Conservation (phyloP, 2,329 filamentous ascomycete genomes). For the Scedosporium minutisporum region DNA sequence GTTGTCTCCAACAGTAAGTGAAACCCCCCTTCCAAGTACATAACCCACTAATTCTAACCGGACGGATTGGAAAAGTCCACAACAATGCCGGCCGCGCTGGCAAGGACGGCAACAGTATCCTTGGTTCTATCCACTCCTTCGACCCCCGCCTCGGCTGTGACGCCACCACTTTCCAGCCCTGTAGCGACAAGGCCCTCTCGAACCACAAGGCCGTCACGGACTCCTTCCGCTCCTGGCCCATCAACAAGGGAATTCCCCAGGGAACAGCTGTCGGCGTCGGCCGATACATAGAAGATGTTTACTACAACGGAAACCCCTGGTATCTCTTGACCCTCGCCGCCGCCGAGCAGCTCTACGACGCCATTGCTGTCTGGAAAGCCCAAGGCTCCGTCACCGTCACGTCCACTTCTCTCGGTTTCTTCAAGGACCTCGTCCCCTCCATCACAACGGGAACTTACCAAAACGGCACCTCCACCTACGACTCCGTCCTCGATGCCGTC, state of each 20-base stretch:
- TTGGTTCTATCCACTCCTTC: constrained; percentile 58
- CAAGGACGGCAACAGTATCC: constrained; percentile 62
- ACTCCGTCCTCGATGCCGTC: constrained; percentile 45
- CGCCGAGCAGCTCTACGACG: constrained; percentile 72
- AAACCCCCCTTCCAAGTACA: neutral
- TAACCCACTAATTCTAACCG: neutral
- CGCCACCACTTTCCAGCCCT: constrained; percentile 67
- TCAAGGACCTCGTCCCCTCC: constrained; percentile 52
- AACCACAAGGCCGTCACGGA: constrained; percentile 71
- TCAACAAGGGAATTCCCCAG: constrained; percentile 56
- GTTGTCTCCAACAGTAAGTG: constrained; percentile 54
- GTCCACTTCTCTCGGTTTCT: constrained; percentile 58
- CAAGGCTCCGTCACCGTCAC: constrained; percentile 56
- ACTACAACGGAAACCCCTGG: constrained; percentile 76
- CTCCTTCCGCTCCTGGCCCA: constrained; percentile 60
- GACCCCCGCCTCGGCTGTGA: constrained; percentile 59
- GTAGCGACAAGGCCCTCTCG: constrained; percentile 56
- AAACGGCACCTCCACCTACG: constrained; percentile 35
- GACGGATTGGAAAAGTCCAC: constrained; percentile 31
- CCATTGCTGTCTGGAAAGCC: constrained; percentile 60
- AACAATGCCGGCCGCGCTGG: constrained; percentile 51
- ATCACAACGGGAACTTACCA: constrained; percentile 54
- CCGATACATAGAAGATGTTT: constrained; percentile 62
- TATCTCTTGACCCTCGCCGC: constrained; percentile 67
- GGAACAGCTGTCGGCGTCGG: constrained; percentile 54